These are phyloP conservation scores for Cyclotella baltica DNA, from an alignment of 108 stramenopile species.

Conservation along the genomic window DNA sequence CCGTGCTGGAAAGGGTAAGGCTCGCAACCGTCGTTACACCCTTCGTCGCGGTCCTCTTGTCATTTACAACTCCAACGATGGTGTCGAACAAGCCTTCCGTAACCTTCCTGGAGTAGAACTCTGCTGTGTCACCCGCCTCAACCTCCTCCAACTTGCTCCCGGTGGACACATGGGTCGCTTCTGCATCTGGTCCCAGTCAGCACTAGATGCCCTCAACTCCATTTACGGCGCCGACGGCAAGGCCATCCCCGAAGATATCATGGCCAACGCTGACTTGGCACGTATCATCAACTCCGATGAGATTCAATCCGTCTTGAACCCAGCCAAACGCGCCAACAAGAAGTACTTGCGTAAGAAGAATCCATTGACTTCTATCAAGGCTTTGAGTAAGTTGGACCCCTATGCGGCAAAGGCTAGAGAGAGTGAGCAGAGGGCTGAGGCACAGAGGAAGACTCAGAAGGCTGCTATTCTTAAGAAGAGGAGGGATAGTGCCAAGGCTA, in stretches of 20 bases:
- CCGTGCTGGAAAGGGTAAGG: slow-evolving; percentile 99
- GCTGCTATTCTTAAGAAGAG: slow-evolving; percentile 63
- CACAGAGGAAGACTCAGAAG: slow-evolving; percentile 71
- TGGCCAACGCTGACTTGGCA: slow-evolving; percentile 98
- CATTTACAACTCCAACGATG: slow-evolving; percentile 93
- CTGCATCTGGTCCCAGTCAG: slow-evolving; percentile 97
- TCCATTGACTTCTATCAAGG: slow-evolving; percentile 88
- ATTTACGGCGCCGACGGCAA: slow-evolving; percentile 94
- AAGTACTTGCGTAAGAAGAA: slow-evolving; percentile 92
- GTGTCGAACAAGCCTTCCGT: slow-evolving; percentile 94
- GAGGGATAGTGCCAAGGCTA: slow-evolving; percentile 69
- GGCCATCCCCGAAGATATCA: slow-evolving; percentile 87
- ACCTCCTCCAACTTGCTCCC: slow-evolving; percentile 98
- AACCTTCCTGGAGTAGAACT: slow-evolving; percentile 98
- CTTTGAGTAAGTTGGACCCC: slow-evolving; percentile 93
- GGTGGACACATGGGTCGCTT: slow-evolving; percentile 99
- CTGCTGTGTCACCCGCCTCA: slow-evolving; percentile 94
- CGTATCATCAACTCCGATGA: slow-evolving; percentile 98
- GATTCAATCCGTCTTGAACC: slow-evolving; percentile 95
- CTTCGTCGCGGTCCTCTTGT: slow-evolving; percentile 98
- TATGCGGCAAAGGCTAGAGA: slow-evolving; percentile 90
- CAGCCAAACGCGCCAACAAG: slow-evolving; percentile 81
- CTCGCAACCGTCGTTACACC: slow-evolving; percentile 96
- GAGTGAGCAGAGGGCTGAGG: slow-evolving; percentile 73
- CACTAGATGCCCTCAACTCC: slow-evolving; percentile 93